Evolutionary conservation across 345 rosid genomes (phyloP), one percentile per base, ranked within the genome.

Genomic region (Capsella bursapastoris): DNA sequence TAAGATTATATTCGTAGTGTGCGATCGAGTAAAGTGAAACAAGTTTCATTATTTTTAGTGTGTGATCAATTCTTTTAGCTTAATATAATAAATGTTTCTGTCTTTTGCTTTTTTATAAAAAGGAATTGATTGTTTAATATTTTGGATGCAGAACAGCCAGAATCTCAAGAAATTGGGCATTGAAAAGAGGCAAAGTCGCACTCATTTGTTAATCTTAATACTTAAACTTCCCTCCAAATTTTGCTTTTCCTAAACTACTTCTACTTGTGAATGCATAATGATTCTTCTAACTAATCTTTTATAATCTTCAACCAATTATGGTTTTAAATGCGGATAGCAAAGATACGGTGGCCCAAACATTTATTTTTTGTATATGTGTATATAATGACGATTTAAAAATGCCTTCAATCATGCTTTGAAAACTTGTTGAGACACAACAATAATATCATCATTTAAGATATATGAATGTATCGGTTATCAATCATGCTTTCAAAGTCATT

Each of bases 111-210:
- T 73, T 22, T 35, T 45, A 14, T 53, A 25, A 73, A 72, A 64
- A 55, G 48, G 41, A 64, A 27, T 13, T 58, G 40, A 16, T 72
- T 51, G 53, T 50, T 52, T 47, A 64, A 22, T 71, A 44, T 71
- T 59, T 68, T 40, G 57, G 57, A 28, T 73, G 77, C 77, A 73
- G 58, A 73, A 73, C 71, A 57, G 58, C 77, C 80, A 79, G 83
- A 73, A 78, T 82, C 78, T 75, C 79, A 83, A 73, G 77, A 64
- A 73, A 51, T 64, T 64, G 27, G 16, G 71, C 77, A 63, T 71
- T 66, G 70, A 56, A 69, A 74, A 14, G 64, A 66, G 62, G 70
- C 70, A 73, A 68, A 64, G 51, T 29, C 59, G 7, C 45, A 10
- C 1, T 48, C 44, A 41, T 34, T 57, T 53, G 48, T 66, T 74